Evolutionary conservation across 2,329 filamentous ascomycete genomes (phyloP), one percentile per base, ranked within the genome.

Genomic region (Microdochium trichocladiopsis): DNA sequence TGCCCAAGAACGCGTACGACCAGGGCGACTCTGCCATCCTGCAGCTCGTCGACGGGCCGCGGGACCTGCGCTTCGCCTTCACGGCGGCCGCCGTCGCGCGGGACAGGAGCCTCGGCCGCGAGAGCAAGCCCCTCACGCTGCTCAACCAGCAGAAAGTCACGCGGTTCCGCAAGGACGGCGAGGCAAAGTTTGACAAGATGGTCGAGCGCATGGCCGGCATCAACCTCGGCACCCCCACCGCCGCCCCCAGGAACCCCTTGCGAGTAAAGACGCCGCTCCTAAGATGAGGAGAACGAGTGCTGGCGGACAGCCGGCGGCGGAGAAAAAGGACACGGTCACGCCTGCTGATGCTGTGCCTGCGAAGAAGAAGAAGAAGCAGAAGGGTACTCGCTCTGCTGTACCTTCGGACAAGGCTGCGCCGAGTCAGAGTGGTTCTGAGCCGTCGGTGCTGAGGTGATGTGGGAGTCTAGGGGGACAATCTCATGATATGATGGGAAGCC

Each of bases 61-160:
- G 86, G 67, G 94, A 99, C 71, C 89, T 96, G 76, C 88, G 92
- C 31, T 96, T 96, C 72, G 90, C 90, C 63, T 85, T 97, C 81
- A 96, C 92, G 2, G 94, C 94, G 24, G 88, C 87, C 61, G 86
- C 90, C 0, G 78, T 97, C 6, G 90, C 89, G 45, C 78, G 84
- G 23, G 79, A 84, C 63, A 71, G 76, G 52, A 63, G 68, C 48
- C 68, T 83, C 14, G 78, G 83, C 37, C 76, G 80, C 50, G 67
- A 73, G 2, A 72, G 88, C 61, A 87, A 83, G 59, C 79, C 88
- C 28, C 74, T 94, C 60, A 96, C 93, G 31, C 73, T 76, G 52
- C 77, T 80, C 64, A 97, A 97, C 72, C 78, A 93, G 47, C 75
- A 78, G 57, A 97, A 97, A 72, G 90, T 95, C 51, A 94, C 90